Conservation (phyloP, 371 early-diverging fungal species). For the Phascolomyces articulosus region DNA sequence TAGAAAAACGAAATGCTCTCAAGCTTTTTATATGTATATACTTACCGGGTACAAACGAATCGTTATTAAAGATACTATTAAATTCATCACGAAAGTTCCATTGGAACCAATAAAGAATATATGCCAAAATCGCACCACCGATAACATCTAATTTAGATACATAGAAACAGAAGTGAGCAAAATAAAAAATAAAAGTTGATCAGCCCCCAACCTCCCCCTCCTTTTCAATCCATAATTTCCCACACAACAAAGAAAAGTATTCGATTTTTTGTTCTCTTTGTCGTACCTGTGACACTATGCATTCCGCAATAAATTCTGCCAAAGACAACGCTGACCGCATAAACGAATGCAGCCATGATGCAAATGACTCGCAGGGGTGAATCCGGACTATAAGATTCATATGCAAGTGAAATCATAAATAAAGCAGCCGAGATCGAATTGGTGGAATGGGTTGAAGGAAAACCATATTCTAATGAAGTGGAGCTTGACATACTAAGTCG, state of each 20-base stretch:
- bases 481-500: constrained; percentile 65
- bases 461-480: constrained; percentile 77
- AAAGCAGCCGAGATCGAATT: constrained; percentile 75
- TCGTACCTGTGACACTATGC: constrained; percentile 67
- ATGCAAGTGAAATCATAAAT: constrained; percentile 57
- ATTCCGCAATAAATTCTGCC: constrained; percentile 79
- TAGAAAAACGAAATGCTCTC: neutral
- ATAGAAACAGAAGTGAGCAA: neutral
- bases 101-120: constrained; percentile 56
- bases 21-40: neutral
- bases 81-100: constrained; percentile 58
- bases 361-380: constrained; percentile 45
- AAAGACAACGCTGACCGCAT: constrained; percentile 69
- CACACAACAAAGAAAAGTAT: too few relatives aligned
- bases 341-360: constrained; percentile 49
- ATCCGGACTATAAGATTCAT: constrained; percentile 39
- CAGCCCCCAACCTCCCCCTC: too few relatives aligned
- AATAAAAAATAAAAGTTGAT: too few relatives aligned
- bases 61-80: constrained; percentile 52
- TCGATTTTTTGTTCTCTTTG: neutral
- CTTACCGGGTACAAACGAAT: constrained; percentile 56
- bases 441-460: constrained; percentile 81
- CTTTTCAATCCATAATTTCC: neutral
- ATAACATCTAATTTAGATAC: constrained; percentile 53
- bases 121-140: constrained; percentile 70